These are phyloP conservation scores for Podospora australis DNA, from an alignment of 495 filamentous ascomycete species.

Conservation along the genomic window DNA sequence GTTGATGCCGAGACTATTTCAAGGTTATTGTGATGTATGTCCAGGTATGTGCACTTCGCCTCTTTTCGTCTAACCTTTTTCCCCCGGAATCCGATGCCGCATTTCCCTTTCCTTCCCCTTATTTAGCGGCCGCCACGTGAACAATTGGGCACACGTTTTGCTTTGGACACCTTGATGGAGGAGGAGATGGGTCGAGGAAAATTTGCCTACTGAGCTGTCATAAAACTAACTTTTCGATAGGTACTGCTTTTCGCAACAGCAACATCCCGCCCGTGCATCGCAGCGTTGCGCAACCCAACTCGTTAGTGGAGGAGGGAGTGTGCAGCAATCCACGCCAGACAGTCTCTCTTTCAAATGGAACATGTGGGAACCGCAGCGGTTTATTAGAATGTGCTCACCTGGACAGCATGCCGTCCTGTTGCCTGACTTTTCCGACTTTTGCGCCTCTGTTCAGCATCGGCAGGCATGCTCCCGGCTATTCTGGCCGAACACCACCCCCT, in stretches of 20 bases:
- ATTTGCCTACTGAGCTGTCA: too few species aligned
- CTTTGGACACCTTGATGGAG: neutral
- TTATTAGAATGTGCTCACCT: constrained; percentile 14
- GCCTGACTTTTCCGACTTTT: neutral
- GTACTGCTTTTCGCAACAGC: too few species aligned
- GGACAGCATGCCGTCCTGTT: neutral
- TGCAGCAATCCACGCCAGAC: neutral
- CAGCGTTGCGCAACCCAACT: too few species aligned
- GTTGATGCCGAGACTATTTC: neutral
- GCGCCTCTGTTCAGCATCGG: constrained; percentile 6
- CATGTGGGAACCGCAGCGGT: constrained; percentile 5
- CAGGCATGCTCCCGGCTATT: constrained; percentile 6
- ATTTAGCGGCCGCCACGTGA: neutral
- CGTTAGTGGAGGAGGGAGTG: too few species aligned
- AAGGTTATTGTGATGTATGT: neutral
- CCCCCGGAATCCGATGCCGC: constrained; percentile 1
- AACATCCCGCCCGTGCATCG: too few species aligned
- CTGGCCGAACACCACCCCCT: neutral
- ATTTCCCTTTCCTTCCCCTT: neutral
- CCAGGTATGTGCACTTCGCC: neutral
- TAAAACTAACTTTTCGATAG: too few species aligned
- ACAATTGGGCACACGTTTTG: too few species aligned
- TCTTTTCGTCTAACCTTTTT: neutral
- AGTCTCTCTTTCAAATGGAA: constrained; percentile 2
- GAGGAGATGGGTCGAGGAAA: neutral